Base-by-base conservation (phyloP, 495 filamentous ascomycete genomes). In the Aspergillus affinis region DNA sequence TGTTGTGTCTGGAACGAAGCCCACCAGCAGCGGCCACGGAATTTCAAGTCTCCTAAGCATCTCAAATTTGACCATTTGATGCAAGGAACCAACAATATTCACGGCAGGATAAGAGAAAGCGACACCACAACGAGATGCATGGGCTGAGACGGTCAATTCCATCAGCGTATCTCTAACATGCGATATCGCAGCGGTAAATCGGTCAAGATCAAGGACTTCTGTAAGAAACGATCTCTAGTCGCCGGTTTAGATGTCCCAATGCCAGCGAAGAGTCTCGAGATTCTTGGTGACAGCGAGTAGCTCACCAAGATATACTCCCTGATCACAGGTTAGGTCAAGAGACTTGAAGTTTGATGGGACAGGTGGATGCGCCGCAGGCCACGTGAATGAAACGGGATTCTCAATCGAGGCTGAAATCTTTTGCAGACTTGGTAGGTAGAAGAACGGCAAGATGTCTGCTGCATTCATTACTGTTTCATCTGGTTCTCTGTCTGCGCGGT, bases 341-440 rank as follows among this genome's bases (percentile, higher is more conserved):
- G 51, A 61, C 23, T n/a, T 60, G 5, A 68, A 57, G 1, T 44
- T 62, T 44, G 62, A 52, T 60, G 57, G 50, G 23, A 23, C 23
- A 17, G 65, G 65, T 36, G 15, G 27, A 30, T 62, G 17, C 56
- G 44, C 4, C 30, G 15, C 44, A 21, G 61, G 65, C 65, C 65
- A 68, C 44, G 51, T 19, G 13, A 55, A 64, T 21, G 30, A 36
- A 29, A n/a, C 19, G 15, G 61, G 61, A 45, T 60, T 68, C 18
- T 68, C 56, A 36, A 68, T 58, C 30, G 57, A 58, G 53, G 56
- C 51, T n/a, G 54, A 59, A 19, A 68, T 17, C 27, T 30, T 54
- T 54, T 57, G 44, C 46, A 68, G 12, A 44, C 51, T 57, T 15
- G 62, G 62, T 41, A 68, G 55, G 54, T 69, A 65, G 44, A 69